Percentiles rank a stretch among this genome's conserved stretches.
phyloP scores from a whole-genome alignment of 2,329 filamentous ascomycete species.

The Phyllosticta citribraziliensis region DNA sequence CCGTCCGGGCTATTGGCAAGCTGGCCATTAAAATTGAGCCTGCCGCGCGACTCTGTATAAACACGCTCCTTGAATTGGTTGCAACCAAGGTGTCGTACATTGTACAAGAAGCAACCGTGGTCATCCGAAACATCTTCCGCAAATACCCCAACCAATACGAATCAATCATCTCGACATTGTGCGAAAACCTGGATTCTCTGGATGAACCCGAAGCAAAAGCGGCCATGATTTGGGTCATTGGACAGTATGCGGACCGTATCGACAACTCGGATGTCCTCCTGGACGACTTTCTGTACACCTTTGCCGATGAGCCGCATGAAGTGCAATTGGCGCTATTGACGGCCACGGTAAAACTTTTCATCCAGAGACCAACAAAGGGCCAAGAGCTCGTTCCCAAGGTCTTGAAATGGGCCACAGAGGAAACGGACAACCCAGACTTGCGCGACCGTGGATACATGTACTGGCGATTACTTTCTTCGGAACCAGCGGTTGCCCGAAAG shows the following conservation, averaged over 20 bases:
- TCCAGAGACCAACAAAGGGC: slow-evolving; percentile 89
- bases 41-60: slow-evolving; percentile 82
- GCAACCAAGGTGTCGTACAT: slow-evolving; percentile 99
- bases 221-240: slow-evolving; percentile 99
- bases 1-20: slow-evolving; percentile 93
- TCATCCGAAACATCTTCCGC: slow-evolving; percentile 97
- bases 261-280: slow-evolving; percentile 91
- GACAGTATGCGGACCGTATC: slow-evolving; percentile 93
- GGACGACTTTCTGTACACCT: slow-evolving; percentile 90
- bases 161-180: slow-evolving; percentile 89
- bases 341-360: slow-evolving; percentile 95
- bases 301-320: slow-evolving; percentile 88
- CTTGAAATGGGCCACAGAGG: slow-evolving; percentile 96
- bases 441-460: slow-evolving; percentile 98
- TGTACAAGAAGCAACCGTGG: slow-evolving; percentile 95
- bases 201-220: slow-evolving; percentile 98
- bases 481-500: slow-evolving; percentile 73
- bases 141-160: slow-evolving; percentile 99
- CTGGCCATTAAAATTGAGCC: slow-evolving; percentile 98
- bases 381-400: slow-evolving; percentile 90
- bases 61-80: slow-evolving; percentile 82
- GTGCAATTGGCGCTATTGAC: slow-evolving; percentile 91
- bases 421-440: slow-evolving; percentile 97
- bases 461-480: slow-evolving; percentile 89
- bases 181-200: slow-evolving; percentile 89